Base-by-base conservation (phyloP, 31 red algal species). In the Asparagopsis taxiformis region DNA sequence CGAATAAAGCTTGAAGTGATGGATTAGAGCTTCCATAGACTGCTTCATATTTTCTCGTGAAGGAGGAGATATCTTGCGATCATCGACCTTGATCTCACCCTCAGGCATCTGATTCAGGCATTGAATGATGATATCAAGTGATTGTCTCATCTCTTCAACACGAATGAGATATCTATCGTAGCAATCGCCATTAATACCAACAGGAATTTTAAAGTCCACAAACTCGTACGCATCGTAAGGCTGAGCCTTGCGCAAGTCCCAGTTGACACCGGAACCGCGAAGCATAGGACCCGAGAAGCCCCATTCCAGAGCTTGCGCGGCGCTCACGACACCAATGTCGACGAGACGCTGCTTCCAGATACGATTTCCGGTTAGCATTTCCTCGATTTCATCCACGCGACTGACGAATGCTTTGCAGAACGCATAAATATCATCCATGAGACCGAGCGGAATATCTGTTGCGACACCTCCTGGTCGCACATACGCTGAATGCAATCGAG, bases 271-370 rank as follows among this genome's bases (percentile, higher is more conserved):
- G 25, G 81, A 89, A 33, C 87, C 97, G 33, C 97, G 68, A 46
- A 99, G 73, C 97, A 99, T 99, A 31, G 79, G 74, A 39, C 97
- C 97, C 3, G 84, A 84, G 62, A 99, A 94, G 36, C 97, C 97
- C 87, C 87, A 99, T n/a, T 95, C 88, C 25, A 96, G 60, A 1
- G 97, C 92, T 37, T 96, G 78, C 29, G 51, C 62, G 3, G 83
- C 84, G 70, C 79, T 74, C n/a, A 93, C 83, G 1, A 94, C 69
- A 16, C 97, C 97, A 58, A 99, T 92, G 64, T 93, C 92, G 26
- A 99, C 85, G 15, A 96, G 77, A 43, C 97, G 90, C 74, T 93
- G 87, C 72, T 99, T 99, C 89, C 97, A 99, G 51, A 99, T 96
- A 21, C 89, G 89, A 70, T 99, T 99, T 58, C 79, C 88, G 10